These are phyloP conservation scores for Candida sp. DNA, from an alignment of 1,139 yeast species.

Conservation along the genomic window DNA sequence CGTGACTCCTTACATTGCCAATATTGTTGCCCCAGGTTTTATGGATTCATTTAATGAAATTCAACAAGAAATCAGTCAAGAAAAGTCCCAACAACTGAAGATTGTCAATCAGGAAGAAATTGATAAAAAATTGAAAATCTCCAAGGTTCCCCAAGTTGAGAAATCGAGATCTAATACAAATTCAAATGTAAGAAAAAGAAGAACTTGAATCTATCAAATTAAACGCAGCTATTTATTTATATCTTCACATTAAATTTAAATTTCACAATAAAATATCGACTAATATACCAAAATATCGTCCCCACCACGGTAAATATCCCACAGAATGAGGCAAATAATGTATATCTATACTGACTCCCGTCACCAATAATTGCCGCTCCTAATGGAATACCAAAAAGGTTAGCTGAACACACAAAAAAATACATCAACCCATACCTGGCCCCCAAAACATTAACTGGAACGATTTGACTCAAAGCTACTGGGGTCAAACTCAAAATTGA, in stretches of 20 bases:
- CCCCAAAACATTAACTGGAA: constrained; percentile 41
- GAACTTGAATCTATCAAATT: background rate
- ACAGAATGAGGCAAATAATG: constrained; percentile 22
- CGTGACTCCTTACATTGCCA: constrained; percentile 31
- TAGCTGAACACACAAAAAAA: constrained; percentile 36
- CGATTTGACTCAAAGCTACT: constrained; percentile 34
- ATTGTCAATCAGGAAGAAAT: constrained; percentile 3
- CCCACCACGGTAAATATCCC: constrained; percentile 19
- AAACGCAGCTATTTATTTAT: constrained; percentile 4
- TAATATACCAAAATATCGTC: constrained; percentile 15
- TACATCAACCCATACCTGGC: constrained; percentile 38
- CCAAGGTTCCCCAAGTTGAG: background rate
- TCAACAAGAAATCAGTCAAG: constrained; percentile 10
- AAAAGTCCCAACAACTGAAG: constrained; percentile 3
- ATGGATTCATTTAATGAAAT: constrained; percentile 32
- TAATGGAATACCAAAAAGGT: constrained; percentile 43
- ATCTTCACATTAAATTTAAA: constrained; percentile 17
- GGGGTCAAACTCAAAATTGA: constrained; percentile 31
- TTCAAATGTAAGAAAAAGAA: constrained; percentile 4
- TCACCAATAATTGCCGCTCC: constrained; percentile 49
- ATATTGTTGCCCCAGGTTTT: constrained; percentile 34
- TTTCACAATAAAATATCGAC: constrained; percentile 20
- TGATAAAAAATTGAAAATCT: constrained; percentile 1
- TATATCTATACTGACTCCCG: constrained; percentile 18
- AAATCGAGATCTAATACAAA: background rate